Percentiles rank a stretch among this genome's conserved stretches.
Evolutionary conservation across 2,329 filamentous ascomycete species (phyloP).

Genomic region (Stachybotrys chartarum): DNA sequence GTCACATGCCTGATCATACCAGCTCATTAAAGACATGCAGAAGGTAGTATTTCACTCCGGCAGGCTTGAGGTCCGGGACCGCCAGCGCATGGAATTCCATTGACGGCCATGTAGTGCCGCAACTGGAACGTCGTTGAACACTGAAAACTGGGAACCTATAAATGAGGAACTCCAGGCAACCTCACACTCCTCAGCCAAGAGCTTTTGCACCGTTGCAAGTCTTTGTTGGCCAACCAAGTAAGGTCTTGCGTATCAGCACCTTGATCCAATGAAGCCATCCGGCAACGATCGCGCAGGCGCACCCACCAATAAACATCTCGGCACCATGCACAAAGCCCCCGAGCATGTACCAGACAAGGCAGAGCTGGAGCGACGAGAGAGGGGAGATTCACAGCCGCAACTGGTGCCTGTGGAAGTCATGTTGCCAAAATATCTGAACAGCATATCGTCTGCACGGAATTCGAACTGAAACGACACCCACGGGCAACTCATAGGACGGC

Average conservation of each 20-base stretch:
- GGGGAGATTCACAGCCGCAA: constrained; percentile 17
- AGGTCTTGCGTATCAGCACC: too few species aligned
- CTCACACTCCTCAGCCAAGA: not conserved
- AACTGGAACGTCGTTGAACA: not conserved
- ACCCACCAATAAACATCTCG: not conserved
- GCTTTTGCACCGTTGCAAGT: not conserved
- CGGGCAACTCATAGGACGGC: not conserved
- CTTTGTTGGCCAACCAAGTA: not conserved
- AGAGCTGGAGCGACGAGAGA: constrained; percentile 5
- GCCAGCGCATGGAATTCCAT: not conserved
- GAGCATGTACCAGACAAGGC: not conserved
- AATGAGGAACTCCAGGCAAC: not conserved
- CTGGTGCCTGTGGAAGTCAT: constrained; percentile 8
- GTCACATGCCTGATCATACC: not conserved
- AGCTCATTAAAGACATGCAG: not conserved
- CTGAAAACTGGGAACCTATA: not conserved
- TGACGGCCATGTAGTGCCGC: not conserved
- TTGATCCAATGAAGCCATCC: not conserved
- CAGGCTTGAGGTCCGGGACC: not conserved
- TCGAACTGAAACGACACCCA: not conserved
- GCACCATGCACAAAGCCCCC: not conserved
- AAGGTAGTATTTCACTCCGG: not conserved
- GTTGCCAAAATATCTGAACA: not conserved
- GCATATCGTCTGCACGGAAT: not conserved
- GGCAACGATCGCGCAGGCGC: not conserved